These are phyloP conservation scores for Backusella psychrophila DNA, from an alignment of 192 early-diverging fungal species.

Conservation along the genomic window DNA sequence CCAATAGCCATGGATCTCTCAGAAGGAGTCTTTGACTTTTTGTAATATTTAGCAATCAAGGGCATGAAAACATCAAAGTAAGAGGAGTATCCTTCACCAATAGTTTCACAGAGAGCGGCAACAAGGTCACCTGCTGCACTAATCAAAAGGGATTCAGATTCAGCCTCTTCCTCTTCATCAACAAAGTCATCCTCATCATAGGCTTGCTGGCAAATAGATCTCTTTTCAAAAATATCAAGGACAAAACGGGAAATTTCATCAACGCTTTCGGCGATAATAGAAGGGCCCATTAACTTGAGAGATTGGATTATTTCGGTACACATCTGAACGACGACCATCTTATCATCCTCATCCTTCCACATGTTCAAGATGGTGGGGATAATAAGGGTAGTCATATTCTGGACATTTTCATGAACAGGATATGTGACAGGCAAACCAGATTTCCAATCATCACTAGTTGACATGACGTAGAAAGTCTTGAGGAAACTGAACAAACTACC, in stretches of 20 bases:
- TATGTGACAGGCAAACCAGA: slow-evolving; percentile 71
- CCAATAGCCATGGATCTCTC: slow-evolving; percentile 93
- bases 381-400: slow-evolving; percentile 61
- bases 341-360: slow-evolving; percentile 83
- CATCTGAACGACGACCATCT: slow-evolving; percentile 77
- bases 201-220: slow-evolving; percentile 69
- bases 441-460: slow-evolving; percentile 65
- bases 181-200: slow-evolving; percentile 60
- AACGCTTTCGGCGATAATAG: slow-evolving; percentile 50
- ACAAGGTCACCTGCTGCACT: slow-evolving; percentile 80
- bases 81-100: slow-evolving; percentile 72
- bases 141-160: slow-evolving; percentile 81
- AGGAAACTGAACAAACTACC: slow-evolving; percentile 74
- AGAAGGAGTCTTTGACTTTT: slow-evolving; percentile 60
- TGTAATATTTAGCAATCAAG: slow-evolving; percentile 79
- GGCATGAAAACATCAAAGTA: slow-evolving; percentile 81
- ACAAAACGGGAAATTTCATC: slow-evolving; percentile 35
- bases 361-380: slow-evolving; percentile 69
- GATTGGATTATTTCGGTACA: slow-evolving; percentile 71
- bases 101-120: slow-evolving; percentile 67
- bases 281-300: slow-evolving; percentile 76
- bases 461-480: slow-evolving; percentile 74
- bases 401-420: slow-evolving; percentile 75
- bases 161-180: slow-evolving; percentile 84
- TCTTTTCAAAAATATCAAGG: slow-evolving; percentile 69